Evolutionary conservation across 2,329 filamentous ascomycete genomes (phyloP).

Genomic region (Penicillium rolfsii): DNA sequence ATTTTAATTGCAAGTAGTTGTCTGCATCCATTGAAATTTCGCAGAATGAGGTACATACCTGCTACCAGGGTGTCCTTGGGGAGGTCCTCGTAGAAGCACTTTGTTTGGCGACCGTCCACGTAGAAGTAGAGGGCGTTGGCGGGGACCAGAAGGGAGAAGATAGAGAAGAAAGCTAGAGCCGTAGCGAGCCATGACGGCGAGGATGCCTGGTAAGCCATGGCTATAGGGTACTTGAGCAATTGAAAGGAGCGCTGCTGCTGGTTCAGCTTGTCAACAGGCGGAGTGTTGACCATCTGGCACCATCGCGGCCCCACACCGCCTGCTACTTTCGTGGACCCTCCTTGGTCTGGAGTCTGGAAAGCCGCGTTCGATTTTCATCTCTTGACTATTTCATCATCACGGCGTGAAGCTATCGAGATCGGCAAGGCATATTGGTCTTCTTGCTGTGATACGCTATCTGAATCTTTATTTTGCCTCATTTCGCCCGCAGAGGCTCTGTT

Average conservation of each 20-base stretch:
- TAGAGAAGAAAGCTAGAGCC: conserved; percentile 65
- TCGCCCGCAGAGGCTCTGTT: neutral
- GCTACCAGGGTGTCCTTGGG: conserved; percentile 97
- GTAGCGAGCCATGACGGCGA: conserved; percentile 45
- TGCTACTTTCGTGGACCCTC: conserved; percentile 23
- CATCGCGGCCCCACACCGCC: conserved; percentile 27
- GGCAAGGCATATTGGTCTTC: neutral
- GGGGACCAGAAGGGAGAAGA: conserved; percentile 62
- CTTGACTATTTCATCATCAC: conserved; percentile 12
- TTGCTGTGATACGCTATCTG: neutral
- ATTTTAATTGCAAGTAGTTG: neutral
- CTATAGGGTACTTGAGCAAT: conserved; percentile 16
- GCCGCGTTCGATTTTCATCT: conserved; percentile 27
- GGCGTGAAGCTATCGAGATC: neutral
- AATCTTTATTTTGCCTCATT: neutral
- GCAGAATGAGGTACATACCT: conserved; percentile 56
- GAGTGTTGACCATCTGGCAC: conserved; percentile 34
- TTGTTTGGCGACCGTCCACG: conserved; percentile 80
- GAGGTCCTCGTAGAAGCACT: conserved; percentile 98
- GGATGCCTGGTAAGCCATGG: conserved; percentile 43
- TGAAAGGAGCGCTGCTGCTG: conserved; percentile 19
- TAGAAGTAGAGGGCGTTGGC: conserved; percentile 93
- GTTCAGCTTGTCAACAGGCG: conserved; percentile 16
- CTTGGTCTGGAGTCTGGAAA: conserved; percentile 27
- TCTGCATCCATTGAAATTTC: neutral